Conservation (phyloP, 75 land plant species). For the Sequoiadendron giganteum region DNA sequence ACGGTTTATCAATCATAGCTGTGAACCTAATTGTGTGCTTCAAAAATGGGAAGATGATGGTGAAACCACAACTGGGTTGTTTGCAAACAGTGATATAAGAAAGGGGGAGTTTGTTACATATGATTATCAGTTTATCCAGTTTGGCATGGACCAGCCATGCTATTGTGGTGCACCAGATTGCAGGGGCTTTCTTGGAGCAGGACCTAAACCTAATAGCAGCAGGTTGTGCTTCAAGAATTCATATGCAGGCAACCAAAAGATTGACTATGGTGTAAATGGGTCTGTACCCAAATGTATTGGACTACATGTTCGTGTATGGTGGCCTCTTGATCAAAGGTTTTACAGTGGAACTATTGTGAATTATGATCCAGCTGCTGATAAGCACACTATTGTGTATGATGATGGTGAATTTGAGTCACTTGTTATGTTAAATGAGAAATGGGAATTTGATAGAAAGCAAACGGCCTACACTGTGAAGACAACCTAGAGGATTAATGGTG, state of each 20-base stretch:
- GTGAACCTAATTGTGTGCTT: conserved; percentile 82
- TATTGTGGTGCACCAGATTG: too few species aligned
- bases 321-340: not conserved
- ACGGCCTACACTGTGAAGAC: too few species aligned
- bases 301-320: not conserved
- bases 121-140: conserved; percentile 77
- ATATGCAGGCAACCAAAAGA: too few species aligned
- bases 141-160: not conserved
- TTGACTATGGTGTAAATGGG: too few species aligned
- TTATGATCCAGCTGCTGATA: too few species aligned
- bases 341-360: not conserved
- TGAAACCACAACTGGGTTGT: conserved; percentile 82
- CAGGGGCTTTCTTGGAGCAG: not conserved
- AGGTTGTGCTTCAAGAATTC: too few species aligned
- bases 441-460: not conserved
- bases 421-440: not conserved
- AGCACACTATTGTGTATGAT: not conserved
- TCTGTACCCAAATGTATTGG: not conserved
- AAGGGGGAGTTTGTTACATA: conserved; percentile 77
- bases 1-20: conserved; percentile 90
- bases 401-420: not conserved
- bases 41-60: conserved; percentile 92
- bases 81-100: conserved; percentile 65
- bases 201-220: too few species aligned
- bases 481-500: too few species aligned